phyloP scores from a whole-genome alignment of 768 basidiomycete species.

The Neoboletus magnificus region DNA sequence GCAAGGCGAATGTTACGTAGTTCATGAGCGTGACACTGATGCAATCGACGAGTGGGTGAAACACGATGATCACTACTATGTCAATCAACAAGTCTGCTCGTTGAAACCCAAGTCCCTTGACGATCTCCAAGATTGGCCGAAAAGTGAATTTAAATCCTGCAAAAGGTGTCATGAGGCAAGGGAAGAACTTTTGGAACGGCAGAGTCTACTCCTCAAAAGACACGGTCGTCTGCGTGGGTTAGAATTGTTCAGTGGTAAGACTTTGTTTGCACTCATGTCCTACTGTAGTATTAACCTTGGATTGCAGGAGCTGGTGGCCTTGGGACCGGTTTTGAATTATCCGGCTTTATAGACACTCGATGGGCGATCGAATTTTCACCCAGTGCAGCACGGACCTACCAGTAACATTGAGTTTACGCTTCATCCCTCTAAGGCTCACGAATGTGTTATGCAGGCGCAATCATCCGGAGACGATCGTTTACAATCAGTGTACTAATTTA shows the following conservation, averaged over 20 bases:
- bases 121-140: conserved; percentile 25
- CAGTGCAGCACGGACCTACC: conserved; percentile 61
- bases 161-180: conserved; percentile 37
- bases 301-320: conserved; percentile 69
- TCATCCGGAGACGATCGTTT: conserved; percentile 57
- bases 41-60: conserved; percentile 39
- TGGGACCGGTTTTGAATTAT: conserved; percentile 61
- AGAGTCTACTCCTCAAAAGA: conserved; percentile 29
- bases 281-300: neutral
- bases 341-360: conserved; percentile 57
- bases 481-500: conserved; percentile 60
- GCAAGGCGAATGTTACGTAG: conserved; percentile 55
- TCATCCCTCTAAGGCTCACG: neutral
- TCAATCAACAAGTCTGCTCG: conserved; percentile 34
- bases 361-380: conserved; percentile 69
- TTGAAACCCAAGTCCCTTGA: conserved; percentile 19
- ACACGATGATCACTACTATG: conserved; percentile 60
- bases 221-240: conserved; percentile 52
- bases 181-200: conserved; percentile 26
- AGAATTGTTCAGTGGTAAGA: conserved; percentile 67
- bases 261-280: neutral
- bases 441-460: conserved; percentile 45
- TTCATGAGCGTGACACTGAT: conserved; percentile 33
- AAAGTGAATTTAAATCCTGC: conserved; percentile 37
- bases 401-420: conserved; percentile 36